These are phyloP conservation scores for Penicillium sp. DNA, from an alignment of 2,329 filamentous ascomycete genomes.

Conservation along the genomic window DNA sequence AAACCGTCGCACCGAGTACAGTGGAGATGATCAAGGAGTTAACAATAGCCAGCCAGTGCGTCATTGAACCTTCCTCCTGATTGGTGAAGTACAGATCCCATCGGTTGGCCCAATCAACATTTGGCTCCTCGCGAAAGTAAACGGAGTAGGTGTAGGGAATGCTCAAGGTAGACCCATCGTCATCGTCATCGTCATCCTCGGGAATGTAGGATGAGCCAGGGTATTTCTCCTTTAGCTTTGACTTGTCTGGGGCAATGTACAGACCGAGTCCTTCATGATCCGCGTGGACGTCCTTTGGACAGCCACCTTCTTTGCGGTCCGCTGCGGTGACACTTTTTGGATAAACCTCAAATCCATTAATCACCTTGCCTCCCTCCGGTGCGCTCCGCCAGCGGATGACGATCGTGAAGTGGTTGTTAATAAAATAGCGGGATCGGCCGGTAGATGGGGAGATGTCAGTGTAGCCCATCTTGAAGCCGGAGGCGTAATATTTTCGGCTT, in stretches of 20 bases:
- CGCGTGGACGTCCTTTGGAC: slow-evolving; percentile 66
- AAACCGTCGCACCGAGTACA: slow-evolving; percentile 73
- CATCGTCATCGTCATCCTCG: slow-evolving; percentile 57
- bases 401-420: slow-evolving; percentile 87
- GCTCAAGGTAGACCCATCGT: slow-evolving; percentile 66
- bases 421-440: slow-evolving; percentile 66
- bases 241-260: slow-evolving; percentile 64
- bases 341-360: slow-evolving; percentile 89
- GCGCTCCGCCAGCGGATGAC: slow-evolving; percentile 77
- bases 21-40: slow-evolving; percentile 84
- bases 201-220: slow-evolving; percentile 62
- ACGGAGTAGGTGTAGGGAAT: slow-evolving; percentile 89
- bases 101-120: slow-evolving; percentile 76
- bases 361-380: slow-evolving; percentile 71
- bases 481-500: slow-evolving; percentile 81
- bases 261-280: slow-evolving; percentile 68
- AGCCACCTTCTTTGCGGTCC: slow-evolving; percentile 64
- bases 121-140: slow-evolving; percentile 81
- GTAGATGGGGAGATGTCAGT: slow-evolving; percentile 64
- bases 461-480: slow-evolving; percentile 85
- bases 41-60: slow-evolving; percentile 86
- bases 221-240: slow-evolving; percentile 56
- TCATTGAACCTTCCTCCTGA: slow-evolving; percentile 76
- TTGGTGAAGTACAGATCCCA: slow-evolving; percentile 92
- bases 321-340: slow-evolving; percentile 74